Conservation (phyloP, 495 filamentous ascomycete species). For the Pseudevernia furfuracea region DNA sequence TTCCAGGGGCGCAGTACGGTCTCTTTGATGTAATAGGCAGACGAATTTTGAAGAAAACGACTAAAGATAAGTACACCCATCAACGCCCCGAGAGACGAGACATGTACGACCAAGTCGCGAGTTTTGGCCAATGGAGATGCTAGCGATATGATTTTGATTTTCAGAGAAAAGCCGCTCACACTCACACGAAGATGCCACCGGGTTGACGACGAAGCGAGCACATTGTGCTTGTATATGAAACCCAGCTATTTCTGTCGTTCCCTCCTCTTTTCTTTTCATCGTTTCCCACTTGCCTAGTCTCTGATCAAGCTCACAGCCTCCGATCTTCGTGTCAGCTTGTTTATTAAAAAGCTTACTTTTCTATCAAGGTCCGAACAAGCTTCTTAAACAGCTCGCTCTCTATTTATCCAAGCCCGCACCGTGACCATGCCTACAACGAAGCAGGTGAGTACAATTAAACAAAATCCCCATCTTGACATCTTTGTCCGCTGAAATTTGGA, state of each 20-base stretch:
- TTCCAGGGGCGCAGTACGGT: no score
- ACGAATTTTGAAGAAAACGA: no score
- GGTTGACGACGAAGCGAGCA: neutral
- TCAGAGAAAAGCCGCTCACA: neutral
- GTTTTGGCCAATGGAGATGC: neutral
- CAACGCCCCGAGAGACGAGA: no score
- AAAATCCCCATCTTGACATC: neutral
- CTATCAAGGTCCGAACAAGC: no score
- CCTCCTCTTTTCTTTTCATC: neutral
- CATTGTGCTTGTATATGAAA: neutral
- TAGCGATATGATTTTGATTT: neutral
- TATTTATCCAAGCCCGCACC: neutral
- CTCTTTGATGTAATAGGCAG: no score
- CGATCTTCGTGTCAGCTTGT: neutral
- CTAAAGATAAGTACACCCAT: no score
- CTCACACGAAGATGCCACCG: neutral
- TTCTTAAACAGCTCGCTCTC: no score
- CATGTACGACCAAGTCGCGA: no score
- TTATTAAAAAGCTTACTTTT: no score
- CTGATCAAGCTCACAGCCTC: no score
- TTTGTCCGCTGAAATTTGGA: neutral
- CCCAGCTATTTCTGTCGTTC: neutral
- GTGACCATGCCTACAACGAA: neutral
- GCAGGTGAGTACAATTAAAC: neutral
- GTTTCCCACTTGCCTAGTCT: no score